These are phyloP conservation scores for Mariannaea sp. DNA, from an alignment of 2,329 filamentous ascomycete genomes.

Conservation along the genomic window DNA sequence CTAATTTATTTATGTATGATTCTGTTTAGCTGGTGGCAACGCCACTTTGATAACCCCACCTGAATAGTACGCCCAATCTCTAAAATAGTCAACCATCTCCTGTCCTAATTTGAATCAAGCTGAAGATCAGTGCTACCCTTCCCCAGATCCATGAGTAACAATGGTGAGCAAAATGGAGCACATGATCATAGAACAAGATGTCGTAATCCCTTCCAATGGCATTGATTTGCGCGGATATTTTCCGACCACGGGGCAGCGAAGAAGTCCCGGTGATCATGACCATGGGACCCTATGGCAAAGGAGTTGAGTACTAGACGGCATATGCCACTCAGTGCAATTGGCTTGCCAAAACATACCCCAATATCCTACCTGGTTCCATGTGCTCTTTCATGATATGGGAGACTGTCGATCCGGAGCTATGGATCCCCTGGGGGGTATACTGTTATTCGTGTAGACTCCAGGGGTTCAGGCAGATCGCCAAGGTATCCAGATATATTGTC, in stretches of 20 bases:
- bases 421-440: background rate
- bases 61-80: too few species aligned
- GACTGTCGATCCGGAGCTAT: background rate
- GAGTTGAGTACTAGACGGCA: background rate
- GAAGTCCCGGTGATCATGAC: background rate
- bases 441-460: background rate
- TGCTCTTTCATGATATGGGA: background rate
- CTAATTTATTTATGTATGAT: too few species aligned
- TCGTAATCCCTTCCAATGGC: background rate
- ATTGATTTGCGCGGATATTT: background rate
- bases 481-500: background rate
- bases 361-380: too few species aligned
- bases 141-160: too few species aligned
- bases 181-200: background rate
- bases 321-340: background rate
- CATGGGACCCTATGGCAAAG: background rate
- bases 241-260: background rate
- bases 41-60: too few species aligned
- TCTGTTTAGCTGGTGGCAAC: too few species aligned
- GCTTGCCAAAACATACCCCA: background rate
- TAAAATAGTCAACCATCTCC: too few species aligned
- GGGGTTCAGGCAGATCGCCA: background rate
- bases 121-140: too few species aligned
- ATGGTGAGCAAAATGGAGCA: too few species aligned
- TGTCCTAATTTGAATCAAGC: too few species aligned